These are phyloP conservation scores for Curvularia verruculosa DNA, from an alignment of 2,329 filamentous ascomycete species.

Conservation along the genomic window DNA sequence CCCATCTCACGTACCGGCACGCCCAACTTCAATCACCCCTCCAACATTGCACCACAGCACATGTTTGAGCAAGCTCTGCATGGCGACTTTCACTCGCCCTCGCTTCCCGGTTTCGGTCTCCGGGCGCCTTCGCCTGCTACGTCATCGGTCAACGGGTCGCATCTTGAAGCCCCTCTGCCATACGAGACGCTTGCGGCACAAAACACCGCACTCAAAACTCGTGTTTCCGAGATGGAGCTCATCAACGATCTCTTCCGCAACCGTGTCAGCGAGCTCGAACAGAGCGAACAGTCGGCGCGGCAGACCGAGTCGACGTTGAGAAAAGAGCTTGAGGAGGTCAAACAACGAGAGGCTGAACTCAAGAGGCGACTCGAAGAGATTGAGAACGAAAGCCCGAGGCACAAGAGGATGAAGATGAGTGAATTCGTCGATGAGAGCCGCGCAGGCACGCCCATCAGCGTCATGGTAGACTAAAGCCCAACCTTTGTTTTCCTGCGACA, in stretches of 20 bases:
- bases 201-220: conserved; percentile 89
- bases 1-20: conserved; percentile 81
- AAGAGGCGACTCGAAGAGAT: conserved; percentile 79
- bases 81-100: conserved; percentile 68
- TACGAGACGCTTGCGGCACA: conserved; percentile 80
- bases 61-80: conserved; percentile 79
- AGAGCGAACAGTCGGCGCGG: conserved; percentile 70
- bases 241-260: conserved; percentile 79
- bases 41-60: conserved; percentile 74
- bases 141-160: conserved; percentile 64
- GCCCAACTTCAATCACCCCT: conserved; percentile 69
- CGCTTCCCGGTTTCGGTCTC: conserved; percentile 50
- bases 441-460: conserved; percentile 43
- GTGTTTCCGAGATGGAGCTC: conserved; percentile 92
- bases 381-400: conserved; percentile 54
- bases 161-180: conserved; percentile 73
- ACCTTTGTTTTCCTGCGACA: neutral
- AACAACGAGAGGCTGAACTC: conserved; percentile 78
- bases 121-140: conserved; percentile 62
- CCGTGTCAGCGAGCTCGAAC: conserved; percentile 74
- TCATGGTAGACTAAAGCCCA: conserved; percentile 36
- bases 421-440: conserved; percentile 58
- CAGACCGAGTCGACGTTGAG: conserved; percentile 64
- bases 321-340: conserved; percentile 72
- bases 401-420: conserved; percentile 64